A percentile compares a stretch with the other conserved stretches of the same genome.
Conservation (phyloP, 495 filamentous ascomycete genomes). For the Delitschia confertaspora region DNA sequence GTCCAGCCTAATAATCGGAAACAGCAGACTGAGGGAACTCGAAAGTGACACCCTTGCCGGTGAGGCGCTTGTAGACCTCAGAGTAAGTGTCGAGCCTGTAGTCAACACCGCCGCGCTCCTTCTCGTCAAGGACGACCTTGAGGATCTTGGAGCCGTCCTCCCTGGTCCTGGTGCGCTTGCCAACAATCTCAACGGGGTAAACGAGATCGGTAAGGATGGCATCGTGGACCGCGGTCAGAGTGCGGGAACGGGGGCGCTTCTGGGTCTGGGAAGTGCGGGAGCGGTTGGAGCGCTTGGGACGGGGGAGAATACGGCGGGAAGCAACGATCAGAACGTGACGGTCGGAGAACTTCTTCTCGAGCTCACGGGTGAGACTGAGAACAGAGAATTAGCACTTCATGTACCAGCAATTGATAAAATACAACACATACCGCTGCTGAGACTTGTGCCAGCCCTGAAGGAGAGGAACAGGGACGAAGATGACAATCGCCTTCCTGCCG, state of each 20-base stretch:
- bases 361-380: conserved; percentile 89
- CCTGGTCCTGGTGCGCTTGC: conserved; percentile 92
- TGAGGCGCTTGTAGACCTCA: conserved; percentile 94
- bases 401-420: conserved; percentile 3
- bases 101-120: conserved; percentile 97
- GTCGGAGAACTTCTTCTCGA: conserved; percentile 99
- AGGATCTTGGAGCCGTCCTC: conserved; percentile 95
- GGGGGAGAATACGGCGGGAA: conserved; percentile 95
- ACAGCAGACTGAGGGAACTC: conserved; percentile 85
- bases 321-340: conserved; percentile 98
- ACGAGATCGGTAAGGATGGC: conserved; percentile 91
- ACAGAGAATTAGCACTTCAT: conserved; percentile 7
- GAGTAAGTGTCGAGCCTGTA: conserved; percentile 98
- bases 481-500: conserved; percentile 99
- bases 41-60: conserved; percentile 86
- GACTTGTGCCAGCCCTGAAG: conserved; percentile 93
- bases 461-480: conserved; percentile 99
- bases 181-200: conserved; percentile 99
- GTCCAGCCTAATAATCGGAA: conserved; percentile 59
- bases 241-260: conserved; percentile 96
- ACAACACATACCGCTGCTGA: conserved; percentile 81
- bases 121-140: conserved; percentile 98
- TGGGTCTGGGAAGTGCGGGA: conserved; percentile 88
- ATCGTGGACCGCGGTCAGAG: conserved; percentile 95
- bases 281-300: conserved; percentile 91